Conservation (phyloP, 768 basidiomycete genomes). For the Coprinellus aureogranulatus region DNA sequence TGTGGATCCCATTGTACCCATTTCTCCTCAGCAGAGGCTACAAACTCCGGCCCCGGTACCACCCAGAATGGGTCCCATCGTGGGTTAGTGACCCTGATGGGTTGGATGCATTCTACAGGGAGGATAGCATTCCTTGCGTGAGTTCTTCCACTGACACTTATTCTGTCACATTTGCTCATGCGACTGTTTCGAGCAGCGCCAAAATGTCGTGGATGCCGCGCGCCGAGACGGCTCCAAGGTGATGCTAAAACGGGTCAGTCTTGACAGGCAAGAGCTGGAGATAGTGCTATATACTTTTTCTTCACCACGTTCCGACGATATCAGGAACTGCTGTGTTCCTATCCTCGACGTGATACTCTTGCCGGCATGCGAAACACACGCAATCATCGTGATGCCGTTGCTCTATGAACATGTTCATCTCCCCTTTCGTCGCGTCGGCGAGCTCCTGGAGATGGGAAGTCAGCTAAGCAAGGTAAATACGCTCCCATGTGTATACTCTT, state of each 20-base stretch:
- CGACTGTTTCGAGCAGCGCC: not conserved
- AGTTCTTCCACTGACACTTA: not conserved
- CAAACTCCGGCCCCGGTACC: constrained; percentile 5
- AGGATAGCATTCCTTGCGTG: not conserved
- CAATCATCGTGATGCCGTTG: constrained; percentile 21
- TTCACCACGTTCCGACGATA: constrained; percentile 8
- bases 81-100: not conserved
- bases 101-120: not conserved
- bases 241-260: constrained; percentile 14
- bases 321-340: constrained; percentile 21
- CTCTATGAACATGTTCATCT: constrained; percentile 10
- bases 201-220: constrained; percentile 15
- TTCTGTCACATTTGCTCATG: not conserved
- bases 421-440: constrained; percentile 20
- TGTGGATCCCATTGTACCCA: constrained; percentile 4
- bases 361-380: constrained; percentile 12
- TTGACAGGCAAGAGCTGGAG: constrained; percentile 6
- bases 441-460: constrained; percentile 18
- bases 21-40: constrained; percentile 9
- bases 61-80: constrained; percentile 11
- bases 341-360: constrained; percentile 21
- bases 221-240: constrained; percentile 18
- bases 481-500: not conserved
- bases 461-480: constrained; percentile 20
- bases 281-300: constrained; percentile 15